Evolutionary conservation across 306 rosid species (phyloP).

Genomic region (Prunus persica): Prunus_persica_NCBIv2 NC_034012.1:11471501-11472000

Average conservation of each 20-base stretch:
- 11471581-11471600: background rate
- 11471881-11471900: constrained; percentile 46
- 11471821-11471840: constrained; percentile 85
- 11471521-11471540: constrained; percentile 83
- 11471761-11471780: constrained; percentile 59
- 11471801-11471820: constrained; percentile 72
- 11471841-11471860: constrained; percentile 72
- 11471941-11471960: background rate
- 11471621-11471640: background rate
- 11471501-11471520: constrained; percentile 79
- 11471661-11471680: background rate
- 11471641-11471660: background rate
- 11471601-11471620: no score
- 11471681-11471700: constrained; percentile 67
- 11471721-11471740: constrained; percentile 49
- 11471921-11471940: background rate
- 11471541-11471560: constrained; percentile 14
- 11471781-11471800: constrained; percentile 71
- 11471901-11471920: background rate
- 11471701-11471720: constrained; percentile 54
- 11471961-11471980: background rate
- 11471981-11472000: background rate
- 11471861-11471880: constrained; percentile 52
- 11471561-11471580: background rate
- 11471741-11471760: constrained; percentile 58